These are phyloP conservation scores for Hyphodiscus hymeniophilus DNA, from an alignment of 495 filamentous ascomycete species.

Conservation along the genomic window DNA sequence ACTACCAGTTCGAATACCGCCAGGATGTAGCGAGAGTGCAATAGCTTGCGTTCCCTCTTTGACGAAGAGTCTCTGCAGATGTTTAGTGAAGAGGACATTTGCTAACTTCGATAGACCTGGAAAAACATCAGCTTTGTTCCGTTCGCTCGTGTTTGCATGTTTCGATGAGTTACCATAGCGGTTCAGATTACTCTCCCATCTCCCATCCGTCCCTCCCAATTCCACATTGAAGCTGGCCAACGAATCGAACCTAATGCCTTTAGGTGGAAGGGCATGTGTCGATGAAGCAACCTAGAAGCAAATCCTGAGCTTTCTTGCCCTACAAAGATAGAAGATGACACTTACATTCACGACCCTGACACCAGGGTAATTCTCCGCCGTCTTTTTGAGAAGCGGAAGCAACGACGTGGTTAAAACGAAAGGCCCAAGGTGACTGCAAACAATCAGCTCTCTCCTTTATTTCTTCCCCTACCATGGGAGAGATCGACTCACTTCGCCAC, in stretches of 20 bases:
- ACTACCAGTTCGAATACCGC: not conserved
- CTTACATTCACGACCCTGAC: not conserved
- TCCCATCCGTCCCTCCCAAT: not conserved
- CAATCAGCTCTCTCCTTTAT: not conserved
- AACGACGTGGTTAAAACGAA: not conserved
- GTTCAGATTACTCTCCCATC: not conserved
- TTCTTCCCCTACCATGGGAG: no score
- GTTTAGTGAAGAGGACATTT: not conserved
- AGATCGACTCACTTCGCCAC: not conserved
- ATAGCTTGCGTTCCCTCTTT: not conserved
- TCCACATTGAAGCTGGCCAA: not conserved
- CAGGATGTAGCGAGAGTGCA: not conserved
- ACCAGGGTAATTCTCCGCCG: not conserved
- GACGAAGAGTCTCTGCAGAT: not conserved
- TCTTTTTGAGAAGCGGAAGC: not conserved
- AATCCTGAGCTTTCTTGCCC: not conserved
- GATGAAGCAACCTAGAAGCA: not conserved
- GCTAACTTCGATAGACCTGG: not conserved
- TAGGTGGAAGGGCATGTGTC: not conserved
- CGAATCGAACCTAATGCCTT: not conserved
- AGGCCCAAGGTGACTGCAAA: not conserved
- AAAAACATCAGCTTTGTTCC: no score
- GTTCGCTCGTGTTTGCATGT: no score
- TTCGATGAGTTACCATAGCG: not conserved
- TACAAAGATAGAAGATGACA: not conserved